Evolutionary conservation across 2,329 filamentous ascomycete species (phyloP).

Genomic region (Trichoderma sp.): DNA sequence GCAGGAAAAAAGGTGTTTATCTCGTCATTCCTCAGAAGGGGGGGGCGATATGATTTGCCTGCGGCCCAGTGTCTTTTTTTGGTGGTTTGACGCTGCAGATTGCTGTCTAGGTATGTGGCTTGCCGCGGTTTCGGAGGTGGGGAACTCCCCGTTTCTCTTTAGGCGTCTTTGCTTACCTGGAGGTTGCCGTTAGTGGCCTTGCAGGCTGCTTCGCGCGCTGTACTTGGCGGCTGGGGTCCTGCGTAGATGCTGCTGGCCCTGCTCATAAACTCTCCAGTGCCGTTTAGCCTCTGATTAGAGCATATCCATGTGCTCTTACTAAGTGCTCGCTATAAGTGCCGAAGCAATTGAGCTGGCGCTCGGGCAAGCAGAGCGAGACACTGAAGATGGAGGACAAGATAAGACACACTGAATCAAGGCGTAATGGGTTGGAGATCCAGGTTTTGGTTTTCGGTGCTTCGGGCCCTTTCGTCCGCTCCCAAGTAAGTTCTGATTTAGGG

Average conservation of each 20-base stretch:
- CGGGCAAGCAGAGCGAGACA: background rate
- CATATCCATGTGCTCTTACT: background rate
- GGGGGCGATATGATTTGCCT: background rate
- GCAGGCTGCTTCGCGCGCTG: background rate
- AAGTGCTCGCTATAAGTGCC: background rate
- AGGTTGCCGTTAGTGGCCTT: background rate
- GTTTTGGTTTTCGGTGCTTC: background rate
- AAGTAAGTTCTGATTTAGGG: background rate
- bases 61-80: background rate
- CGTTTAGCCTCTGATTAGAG: background rate
- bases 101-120: too few species aligned
- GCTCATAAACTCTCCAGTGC: background rate
- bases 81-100: background rate
- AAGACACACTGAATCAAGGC: background rate
- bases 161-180: background rate
- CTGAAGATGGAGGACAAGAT: background rate
- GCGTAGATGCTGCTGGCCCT: background rate
- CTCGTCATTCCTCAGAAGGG: conserved; percentile 13
- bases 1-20: background rate
- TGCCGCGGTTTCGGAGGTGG: conserved; percentile 15
- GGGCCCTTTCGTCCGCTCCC: background rate
- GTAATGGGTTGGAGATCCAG: background rate
- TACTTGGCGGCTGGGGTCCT: background rate
- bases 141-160: background rate
- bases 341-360: background rate